phyloP scores from a whole-genome alignment of 148 eudicot species.

The Dysphania ambrosioides region DNA sequence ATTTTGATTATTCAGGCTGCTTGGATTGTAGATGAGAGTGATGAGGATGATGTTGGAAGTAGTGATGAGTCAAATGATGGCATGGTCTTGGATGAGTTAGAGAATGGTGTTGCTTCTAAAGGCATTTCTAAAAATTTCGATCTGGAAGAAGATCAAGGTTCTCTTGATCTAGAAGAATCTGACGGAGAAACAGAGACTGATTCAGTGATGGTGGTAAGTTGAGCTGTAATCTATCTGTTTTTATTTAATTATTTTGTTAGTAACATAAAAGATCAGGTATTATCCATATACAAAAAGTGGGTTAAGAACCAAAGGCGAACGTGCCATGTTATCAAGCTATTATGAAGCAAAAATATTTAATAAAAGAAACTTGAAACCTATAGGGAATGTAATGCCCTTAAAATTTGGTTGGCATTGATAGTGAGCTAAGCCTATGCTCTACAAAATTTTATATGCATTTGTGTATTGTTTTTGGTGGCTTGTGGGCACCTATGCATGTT shows the following conservation, averaged over 20 bases:
- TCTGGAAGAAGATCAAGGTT: slow-evolving; percentile 72
- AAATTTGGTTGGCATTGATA: background rate
- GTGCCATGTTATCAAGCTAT: too few relatives aligned
- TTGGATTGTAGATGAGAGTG: slow-evolving; percentile 85
- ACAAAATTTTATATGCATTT: background rate
- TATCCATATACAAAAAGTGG: too few relatives aligned
- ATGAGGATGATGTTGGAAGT: slow-evolving; percentile 53
- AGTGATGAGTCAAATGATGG: slow-evolving; percentile 57
- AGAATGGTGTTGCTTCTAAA: slow-evolving; percentile 31
- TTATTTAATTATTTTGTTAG: too few relatives aligned
- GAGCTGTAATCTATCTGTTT: slow-evolving; percentile 4
- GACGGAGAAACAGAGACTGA: slow-evolving; percentile 75
- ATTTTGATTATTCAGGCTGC: slow-evolving; percentile 61
- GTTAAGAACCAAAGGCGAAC: background rate
- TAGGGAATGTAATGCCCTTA: background rate
- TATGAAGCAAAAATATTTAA: too few relatives aligned
- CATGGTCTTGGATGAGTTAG: slow-evolving; percentile 71
- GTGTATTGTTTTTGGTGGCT: background rate
- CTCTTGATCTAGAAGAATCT: slow-evolving; percentile 56
- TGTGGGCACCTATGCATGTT: background rate
- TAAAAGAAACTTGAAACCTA: background rate
- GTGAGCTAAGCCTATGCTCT: too few relatives aligned
- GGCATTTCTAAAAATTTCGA: too few relatives aligned
- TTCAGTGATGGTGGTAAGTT: slow-evolving; percentile 81
- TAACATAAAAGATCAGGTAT: too few relatives aligned